Percentiles rank a stretch among this genome's conserved stretches.
Evolutionary conservation across 352 stramenopile species (phyloP).

Genomic region (Globisporangium canariense): DNA sequence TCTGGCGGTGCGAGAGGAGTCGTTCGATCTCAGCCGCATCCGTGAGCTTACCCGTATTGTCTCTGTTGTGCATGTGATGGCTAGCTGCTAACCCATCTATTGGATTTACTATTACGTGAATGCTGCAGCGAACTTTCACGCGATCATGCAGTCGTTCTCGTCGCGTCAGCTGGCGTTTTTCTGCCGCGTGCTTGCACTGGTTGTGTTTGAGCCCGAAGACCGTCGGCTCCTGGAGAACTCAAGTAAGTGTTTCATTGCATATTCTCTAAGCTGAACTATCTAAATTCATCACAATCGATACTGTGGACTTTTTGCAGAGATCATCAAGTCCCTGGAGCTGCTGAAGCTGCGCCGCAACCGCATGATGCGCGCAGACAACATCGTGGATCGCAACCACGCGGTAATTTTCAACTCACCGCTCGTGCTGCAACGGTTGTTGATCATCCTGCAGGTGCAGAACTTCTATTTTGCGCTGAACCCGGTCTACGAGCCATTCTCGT

Average conservation of each 20-base stretch:
- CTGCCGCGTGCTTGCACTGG: constrained; percentile 92
- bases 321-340: constrained; percentile 93
- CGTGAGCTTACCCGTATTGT: constrained; percentile 36
- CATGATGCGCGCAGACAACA: constrained; percentile 74
- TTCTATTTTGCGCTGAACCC: constrained; percentile 84
- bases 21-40: constrained; percentile 74
- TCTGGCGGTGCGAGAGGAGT: constrained; percentile 80
- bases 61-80: constrained; percentile 29
- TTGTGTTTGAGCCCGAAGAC: constrained; percentile 96
- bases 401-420: constrained; percentile 86
- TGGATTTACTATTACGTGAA: constrained; percentile 3
- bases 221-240: constrained; percentile 90
- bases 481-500: constrained; percentile 79
- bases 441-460: constrained; percentile 78
- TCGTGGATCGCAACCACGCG: constrained; percentile 92
- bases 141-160: constrained; percentile 85
- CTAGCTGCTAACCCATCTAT: background rate
- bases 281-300: background rate
- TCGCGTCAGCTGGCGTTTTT: constrained; percentile 94
- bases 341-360: constrained; percentile 83
- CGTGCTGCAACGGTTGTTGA: constrained; percentile 71
- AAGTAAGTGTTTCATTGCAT: constrained; percentile 36
- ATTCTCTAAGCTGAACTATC: background rate
- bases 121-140: constrained; percentile 84
- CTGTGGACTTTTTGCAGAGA: constrained; percentile 33